phyloP scores from a whole-genome alignment of 768 basidiomycete species.

The Suillus decipiens region DNA sequence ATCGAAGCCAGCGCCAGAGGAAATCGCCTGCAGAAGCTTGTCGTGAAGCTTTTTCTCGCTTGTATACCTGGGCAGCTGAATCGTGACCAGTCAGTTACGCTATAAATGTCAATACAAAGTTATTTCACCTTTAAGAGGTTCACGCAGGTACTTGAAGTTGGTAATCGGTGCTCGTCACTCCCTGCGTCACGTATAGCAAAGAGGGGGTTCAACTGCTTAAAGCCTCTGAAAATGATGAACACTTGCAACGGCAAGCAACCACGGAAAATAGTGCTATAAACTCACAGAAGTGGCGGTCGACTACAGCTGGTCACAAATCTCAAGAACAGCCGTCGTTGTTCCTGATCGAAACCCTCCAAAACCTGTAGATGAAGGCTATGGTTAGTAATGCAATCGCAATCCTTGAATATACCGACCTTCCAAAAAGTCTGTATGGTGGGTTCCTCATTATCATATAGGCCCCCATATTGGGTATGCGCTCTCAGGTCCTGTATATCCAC shows the following conservation, averaged over 20 bases:
- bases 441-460: slow-evolving; percentile 70
- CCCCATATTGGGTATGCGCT: slow-evolving; percentile 79
- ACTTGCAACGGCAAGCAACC: not conserved
- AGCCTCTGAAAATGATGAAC: slow-evolving; percentile 51
- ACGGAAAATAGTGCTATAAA: slow-evolving; percentile 10
- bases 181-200: slow-evolving; percentile 89
- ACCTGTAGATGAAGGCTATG: slow-evolving; percentile 49
- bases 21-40: slow-evolving; percentile 87
- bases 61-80: slow-evolving; percentile 69
- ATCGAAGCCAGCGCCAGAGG: slow-evolving; percentile 89
- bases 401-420: slow-evolving; percentile 48
- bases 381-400: slow-evolving; percentile 10
- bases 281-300: slow-evolving; percentile 82
- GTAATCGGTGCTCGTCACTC: slow-evolving; percentile 66
- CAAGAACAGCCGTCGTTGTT: slow-evolving; percentile 75
- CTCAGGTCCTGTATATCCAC: slow-evolving; percentile 85
- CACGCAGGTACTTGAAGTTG: slow-evolving; percentile 85
- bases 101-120: slow-evolving; percentile 7
- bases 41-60: slow-evolving; percentile 62
- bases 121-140: slow-evolving; percentile 80
- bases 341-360: slow-evolving; percentile 75
- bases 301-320: slow-evolving; percentile 94
- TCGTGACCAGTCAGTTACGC: slow-evolving; percentile 1
- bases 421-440: slow-evolving; percentile 80
- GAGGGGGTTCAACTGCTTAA: slow-evolving; percentile 83